A percentile compares a stretch with the other conserved stretches of the same genome.
phyloP scores from a whole-genome alignment of 331 rosid species.

The Stylosanthes scabra region DNA sequence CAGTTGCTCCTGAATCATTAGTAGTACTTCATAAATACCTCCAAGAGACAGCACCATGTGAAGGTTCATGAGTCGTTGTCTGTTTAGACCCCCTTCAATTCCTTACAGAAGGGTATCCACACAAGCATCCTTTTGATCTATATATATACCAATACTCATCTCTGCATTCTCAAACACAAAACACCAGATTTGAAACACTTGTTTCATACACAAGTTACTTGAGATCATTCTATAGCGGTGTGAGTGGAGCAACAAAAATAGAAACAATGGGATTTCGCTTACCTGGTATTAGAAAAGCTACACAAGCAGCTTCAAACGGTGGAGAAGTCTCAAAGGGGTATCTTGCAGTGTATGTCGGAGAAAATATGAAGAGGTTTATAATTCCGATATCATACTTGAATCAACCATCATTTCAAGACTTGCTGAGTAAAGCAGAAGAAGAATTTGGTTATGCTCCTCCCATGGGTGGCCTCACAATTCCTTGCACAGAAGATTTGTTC shows the following conservation, averaged over 20 bases:
- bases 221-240: not conserved
- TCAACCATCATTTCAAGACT: constrained; percentile 44
- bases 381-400: constrained; percentile 45
- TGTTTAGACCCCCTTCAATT: constrained; percentile 11
- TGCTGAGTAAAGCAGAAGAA: constrained; percentile 51
- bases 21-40: not conserved
- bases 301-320: constrained; percentile 5
- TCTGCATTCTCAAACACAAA: not conserved
- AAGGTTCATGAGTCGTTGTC: constrained; percentile 26
- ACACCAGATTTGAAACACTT: not conserved
- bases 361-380: constrained; percentile 47
- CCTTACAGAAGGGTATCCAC: not conserved
- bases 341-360: constrained; percentile 53
- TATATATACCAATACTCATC: constrained; percentile 17
- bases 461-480: constrained; percentile 47
- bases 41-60: constrained; percentile 32
- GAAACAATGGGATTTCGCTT: constrained; percentile 31
- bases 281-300: constrained; percentile 2
- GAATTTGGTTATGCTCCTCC: constrained; percentile 43
- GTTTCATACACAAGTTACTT: not conserved
- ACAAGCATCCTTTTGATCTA: not conserved
- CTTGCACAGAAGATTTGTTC: constrained; percentile 34
- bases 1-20: not conserved
- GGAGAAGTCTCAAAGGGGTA: constrained; percentile 47
- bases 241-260: not conserved